A percentile compares a stretch with the other conserved stretches of the same genome.
phyloP scores from a whole-genome alignment of 1,284 basidiomycete species.

The Apiotrichum laibachii region DNA sequence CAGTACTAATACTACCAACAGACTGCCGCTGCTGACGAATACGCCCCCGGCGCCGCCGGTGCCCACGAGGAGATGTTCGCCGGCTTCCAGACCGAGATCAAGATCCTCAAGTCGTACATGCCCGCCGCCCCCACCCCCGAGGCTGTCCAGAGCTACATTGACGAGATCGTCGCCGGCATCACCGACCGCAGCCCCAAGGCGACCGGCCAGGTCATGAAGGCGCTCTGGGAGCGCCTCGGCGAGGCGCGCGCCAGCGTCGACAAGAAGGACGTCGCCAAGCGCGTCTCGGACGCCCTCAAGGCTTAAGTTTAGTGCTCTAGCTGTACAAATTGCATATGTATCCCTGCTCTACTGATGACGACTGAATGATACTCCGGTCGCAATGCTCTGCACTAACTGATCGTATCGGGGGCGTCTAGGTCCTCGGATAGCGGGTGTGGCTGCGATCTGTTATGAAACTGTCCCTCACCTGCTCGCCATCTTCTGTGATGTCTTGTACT shows the following conservation, averaged over 20 bases:
- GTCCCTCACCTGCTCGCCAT: too few species aligned
- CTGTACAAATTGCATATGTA: background rate
- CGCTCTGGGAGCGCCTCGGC: slow-evolving; percentile 45
- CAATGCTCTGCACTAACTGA: too few species aligned
- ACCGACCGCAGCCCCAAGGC: slow-evolving; percentile 28
- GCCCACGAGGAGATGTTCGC: slow-evolving; percentile 38
- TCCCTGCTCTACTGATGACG: background rate
- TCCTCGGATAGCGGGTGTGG: too few species aligned
- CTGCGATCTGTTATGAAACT: too few species aligned
- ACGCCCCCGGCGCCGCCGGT: slow-evolving; percentile 36
- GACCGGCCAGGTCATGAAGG: slow-evolving; percentile 40
- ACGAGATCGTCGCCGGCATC: slow-evolving; percentile 33
- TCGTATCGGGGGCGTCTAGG: too few species aligned
- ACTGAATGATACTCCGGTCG: too few species aligned
- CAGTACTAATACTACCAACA: background rate
- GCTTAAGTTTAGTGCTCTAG: slow-evolving; percentile 1
- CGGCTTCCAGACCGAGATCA: slow-evolving; percentile 34
- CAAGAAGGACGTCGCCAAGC: slow-evolving; percentile 45
- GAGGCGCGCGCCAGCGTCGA: slow-evolving; percentile 38
- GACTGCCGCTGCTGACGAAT: slow-evolving; percentile 25
- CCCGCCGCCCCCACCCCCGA: slow-evolving; percentile 38
- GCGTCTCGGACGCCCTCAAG: slow-evolving; percentile 41
- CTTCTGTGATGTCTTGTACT: too few species aligned
- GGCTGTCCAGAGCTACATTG: slow-evolving; percentile 28
- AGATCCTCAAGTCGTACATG: slow-evolving; percentile 36